Conservation (phyloP, 225 moss, liverwort and hornwort genomes). For the Sphagnum contortum region DNA sequence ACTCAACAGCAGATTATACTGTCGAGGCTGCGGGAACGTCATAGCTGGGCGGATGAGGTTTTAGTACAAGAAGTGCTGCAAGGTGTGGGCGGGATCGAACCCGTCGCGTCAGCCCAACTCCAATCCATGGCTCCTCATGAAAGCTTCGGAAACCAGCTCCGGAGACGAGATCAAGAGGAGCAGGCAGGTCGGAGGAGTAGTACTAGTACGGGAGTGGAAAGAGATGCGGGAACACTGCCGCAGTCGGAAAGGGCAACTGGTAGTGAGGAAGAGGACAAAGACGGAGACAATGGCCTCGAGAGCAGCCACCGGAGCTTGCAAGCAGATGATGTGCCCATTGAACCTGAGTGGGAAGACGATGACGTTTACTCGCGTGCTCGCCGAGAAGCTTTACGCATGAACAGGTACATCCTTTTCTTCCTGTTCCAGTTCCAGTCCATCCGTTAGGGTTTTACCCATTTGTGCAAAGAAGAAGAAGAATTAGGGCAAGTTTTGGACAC, state of each 20-base stretch:
- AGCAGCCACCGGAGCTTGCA: not conserved
- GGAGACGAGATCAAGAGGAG: not conserved
- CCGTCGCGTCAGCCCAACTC: slow-evolving; percentile 26
- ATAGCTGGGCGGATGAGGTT: slow-evolving; percentile 43
- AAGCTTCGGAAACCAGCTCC: not conserved
- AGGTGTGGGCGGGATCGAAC: slow-evolving; percentile 33
- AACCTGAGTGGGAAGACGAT: slow-evolving; percentile 23
- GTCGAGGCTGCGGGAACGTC: slow-evolving; percentile 21
- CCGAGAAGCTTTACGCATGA: slow-evolving; percentile 39
- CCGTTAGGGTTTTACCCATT: too few species aligned
- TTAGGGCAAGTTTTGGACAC: too few species aligned
- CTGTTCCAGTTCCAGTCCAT: not conserved
- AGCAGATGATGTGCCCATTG: slow-evolving; percentile 4
- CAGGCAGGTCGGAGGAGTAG: too few species aligned
- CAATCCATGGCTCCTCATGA: slow-evolving; percentile 21
- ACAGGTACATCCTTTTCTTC: slow-evolving; percentile 20
- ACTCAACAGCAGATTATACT: slow-evolving; percentile 6
- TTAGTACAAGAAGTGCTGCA: slow-evolving; percentile 37
- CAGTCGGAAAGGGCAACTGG: too few species aligned
- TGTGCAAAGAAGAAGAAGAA: too few species aligned
- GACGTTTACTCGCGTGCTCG: slow-evolving; percentile 45
- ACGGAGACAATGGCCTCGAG: not conserved
- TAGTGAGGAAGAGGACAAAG: not conserved
- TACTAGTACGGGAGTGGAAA: too few species aligned
- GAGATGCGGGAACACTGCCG: too few species aligned